Percentiles rank a stretch among this genome's conserved stretches.
These are phyloP conservation scores for Gentiana straminea DNA, from an alignment of 257 asterid species.

Conservation along the genomic window DNA sequence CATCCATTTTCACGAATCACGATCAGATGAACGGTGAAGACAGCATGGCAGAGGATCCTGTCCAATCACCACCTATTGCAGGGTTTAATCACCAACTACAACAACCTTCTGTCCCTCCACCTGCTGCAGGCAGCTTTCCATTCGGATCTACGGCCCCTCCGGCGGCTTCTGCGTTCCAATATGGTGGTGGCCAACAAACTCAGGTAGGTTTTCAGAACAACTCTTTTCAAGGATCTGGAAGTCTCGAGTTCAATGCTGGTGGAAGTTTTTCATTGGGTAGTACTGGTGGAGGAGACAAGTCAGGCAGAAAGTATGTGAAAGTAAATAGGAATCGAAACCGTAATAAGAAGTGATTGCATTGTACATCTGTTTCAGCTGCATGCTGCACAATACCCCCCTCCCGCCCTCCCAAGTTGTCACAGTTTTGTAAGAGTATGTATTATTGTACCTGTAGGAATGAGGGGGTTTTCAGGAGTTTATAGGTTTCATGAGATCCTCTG, in stretches of 20 bases:
- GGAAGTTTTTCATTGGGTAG: slow-evolving; percentile 87
- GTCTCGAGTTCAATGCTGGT: slow-evolving; percentile 46
- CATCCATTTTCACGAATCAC: slow-evolving; percentile 31
- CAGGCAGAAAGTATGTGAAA: slow-evolving; percentile 37
- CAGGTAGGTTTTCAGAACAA: slow-evolving; percentile 35
- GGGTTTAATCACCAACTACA: too few relatives aligned
- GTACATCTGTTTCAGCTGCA: too few relatives aligned
- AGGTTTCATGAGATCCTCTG: too few relatives aligned
- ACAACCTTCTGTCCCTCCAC: slow-evolving; percentile 12
- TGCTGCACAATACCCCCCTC: too few relatives aligned
- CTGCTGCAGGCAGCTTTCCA: slow-evolving; percentile 31
- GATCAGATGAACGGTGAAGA: slow-evolving; percentile 71
- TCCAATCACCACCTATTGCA: slow-evolving; percentile 36
- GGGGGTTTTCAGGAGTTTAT: too few relatives aligned
- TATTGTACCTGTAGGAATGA: too few relatives aligned
- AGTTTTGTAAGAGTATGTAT: too few relatives aligned
- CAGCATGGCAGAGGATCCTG: slow-evolving; percentile 91
- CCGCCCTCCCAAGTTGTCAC: too few relatives aligned
- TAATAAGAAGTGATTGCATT: slow-evolving; percentile 32
- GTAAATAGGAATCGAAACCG: slow-evolving; percentile 31
- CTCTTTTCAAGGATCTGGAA: slow-evolving; percentile 39
- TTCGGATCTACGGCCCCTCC: slow-evolving; percentile 38
- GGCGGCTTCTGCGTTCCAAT: slow-evolving; percentile 37
- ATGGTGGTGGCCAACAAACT: slow-evolving; percentile 51
- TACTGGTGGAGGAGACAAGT: slow-evolving; percentile 45